These are phyloP conservation scores for Aphanomyces astaci DNA, from an alignment of 352 stramenopile genomes.

Conservation along the genomic window DNA sequence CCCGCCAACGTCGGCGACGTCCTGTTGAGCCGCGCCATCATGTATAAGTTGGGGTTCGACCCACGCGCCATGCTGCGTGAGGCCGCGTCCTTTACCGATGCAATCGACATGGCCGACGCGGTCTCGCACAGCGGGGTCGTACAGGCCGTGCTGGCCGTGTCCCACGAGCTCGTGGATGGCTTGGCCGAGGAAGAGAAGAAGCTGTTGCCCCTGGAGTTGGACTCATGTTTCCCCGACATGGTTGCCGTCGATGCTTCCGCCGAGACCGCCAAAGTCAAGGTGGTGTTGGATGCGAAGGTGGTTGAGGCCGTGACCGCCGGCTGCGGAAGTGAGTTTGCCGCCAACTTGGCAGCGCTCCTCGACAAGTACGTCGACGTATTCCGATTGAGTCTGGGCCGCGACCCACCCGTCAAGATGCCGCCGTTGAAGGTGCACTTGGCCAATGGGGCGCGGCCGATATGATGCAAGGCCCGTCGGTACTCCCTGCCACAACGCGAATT, in stretches of 20 bases:
- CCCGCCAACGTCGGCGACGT: too few species aligned
- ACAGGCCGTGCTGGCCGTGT: neutral
- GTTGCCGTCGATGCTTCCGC: neutral
- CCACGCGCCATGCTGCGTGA: neutral
- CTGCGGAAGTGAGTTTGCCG: neutral
- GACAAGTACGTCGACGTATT: slow-evolving; percentile 14
- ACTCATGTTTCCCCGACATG: neutral
- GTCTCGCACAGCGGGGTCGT: neutral
- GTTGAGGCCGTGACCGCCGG: neutral
- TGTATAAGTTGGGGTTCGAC: neutral
- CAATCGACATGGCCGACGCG: neutral
- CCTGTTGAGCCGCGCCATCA: neutral
- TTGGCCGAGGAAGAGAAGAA: neutral
- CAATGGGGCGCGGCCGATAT: slow-evolving; percentile 13
- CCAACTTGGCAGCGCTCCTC: neutral
- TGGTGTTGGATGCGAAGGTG: too few species aligned
- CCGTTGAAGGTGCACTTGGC: slow-evolving; percentile 24
- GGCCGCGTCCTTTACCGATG: neutral
- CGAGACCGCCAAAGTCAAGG: neutral
- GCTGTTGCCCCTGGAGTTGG: neutral
- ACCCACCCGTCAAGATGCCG: slow-evolving; percentile 23
- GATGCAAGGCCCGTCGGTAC: slow-evolving; percentile 8
- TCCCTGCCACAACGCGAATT: too few species aligned
- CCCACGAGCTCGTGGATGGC: neutral
- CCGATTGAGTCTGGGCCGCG: slow-evolving; percentile 12